A percentile compares a stretch with the other conserved stretches of the same genome.
Conservation (phyloP, 2,329 filamentous ascomycete species). For the Hymenoscyphus fructigenus region DNA sequence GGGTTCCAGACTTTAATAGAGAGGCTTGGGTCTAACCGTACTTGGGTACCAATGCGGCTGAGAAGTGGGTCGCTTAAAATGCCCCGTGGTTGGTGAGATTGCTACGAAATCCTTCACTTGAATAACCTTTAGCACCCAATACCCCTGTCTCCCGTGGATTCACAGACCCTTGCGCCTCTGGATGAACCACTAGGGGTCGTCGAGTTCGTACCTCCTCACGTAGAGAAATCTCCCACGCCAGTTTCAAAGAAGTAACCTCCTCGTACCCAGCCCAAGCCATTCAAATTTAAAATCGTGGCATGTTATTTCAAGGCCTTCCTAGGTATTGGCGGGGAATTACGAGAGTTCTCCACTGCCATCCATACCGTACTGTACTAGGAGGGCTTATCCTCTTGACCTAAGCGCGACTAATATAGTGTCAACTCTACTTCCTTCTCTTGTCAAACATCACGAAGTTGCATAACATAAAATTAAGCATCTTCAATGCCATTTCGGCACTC, state of each 20-base stretch:
- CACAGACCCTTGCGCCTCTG: not conserved
- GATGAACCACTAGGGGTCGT: not conserved
- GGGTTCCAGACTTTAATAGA: constrained; percentile 8
- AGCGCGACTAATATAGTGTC: too few relatives aligned
- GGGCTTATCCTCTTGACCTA: too few relatives aligned
- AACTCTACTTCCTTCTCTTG: too few relatives aligned
- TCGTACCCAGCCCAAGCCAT: not conserved
- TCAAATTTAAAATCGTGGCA: not conserved
- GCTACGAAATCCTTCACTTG: not conserved
- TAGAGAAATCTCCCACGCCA: not conserved
- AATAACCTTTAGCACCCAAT: not conserved
- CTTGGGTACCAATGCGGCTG: not conserved
- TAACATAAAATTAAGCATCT: not conserved
- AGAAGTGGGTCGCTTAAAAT: not conserved
- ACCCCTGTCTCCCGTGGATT: not conserved
- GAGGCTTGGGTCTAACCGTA: not conserved
- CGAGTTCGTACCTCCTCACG: not conserved
- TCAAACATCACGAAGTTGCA: too few relatives aligned
- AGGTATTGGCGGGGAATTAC: too few relatives aligned
- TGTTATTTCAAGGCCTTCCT: too few relatives aligned
- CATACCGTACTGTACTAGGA: too few relatives aligned
- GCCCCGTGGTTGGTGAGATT: not conserved
- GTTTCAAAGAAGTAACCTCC: not conserved
- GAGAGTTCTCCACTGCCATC: too few relatives aligned
- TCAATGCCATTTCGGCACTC: not conserved